These are phyloP conservation scores for Dactylonectria estremocensis DNA, from an alignment of 2,329 filamentous ascomycete species.

Conservation along the genomic window DNA sequence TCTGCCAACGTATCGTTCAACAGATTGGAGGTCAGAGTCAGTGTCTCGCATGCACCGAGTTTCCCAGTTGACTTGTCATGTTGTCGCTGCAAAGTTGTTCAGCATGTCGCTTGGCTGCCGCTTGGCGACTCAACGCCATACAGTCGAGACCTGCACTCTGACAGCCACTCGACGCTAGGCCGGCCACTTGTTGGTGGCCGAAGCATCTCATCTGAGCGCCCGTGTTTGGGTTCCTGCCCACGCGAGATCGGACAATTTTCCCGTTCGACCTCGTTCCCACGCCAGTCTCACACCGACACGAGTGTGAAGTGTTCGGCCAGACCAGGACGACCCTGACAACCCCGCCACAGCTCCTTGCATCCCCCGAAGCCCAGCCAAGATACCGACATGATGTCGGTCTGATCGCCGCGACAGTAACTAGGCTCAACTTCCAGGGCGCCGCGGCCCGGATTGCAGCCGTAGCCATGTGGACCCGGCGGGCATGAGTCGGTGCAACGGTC, in stretches of 20 bases:
- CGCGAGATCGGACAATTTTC: slow-evolving; percentile 3
- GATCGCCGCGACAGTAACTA: slow-evolving; percentile 21
- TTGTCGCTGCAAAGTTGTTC: slow-evolving; percentile 12
- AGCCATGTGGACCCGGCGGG: slow-evolving; percentile 30
- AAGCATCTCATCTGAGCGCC: slow-evolving; percentile 17
- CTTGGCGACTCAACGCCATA: slow-evolving; percentile 13
- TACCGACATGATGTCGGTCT: slow-evolving; percentile 21
- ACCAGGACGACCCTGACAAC: slow-evolving; percentile 10
- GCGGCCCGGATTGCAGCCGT: slow-evolving; percentile 33
- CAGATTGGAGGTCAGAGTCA: slow-evolving; percentile 25
- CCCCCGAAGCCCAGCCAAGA: slow-evolving; percentile 19
- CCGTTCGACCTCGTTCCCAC: not conserved
- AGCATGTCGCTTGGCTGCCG: slow-evolving; percentile 20
- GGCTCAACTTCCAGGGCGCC: slow-evolving; percentile 31
- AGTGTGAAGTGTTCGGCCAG: slow-evolving; percentile 10
- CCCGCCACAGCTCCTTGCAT: slow-evolving; percentile 34
- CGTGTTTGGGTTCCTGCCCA: slow-evolving; percentile 11
- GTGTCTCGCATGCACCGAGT: slow-evolving; percentile 8
- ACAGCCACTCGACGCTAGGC: slow-evolving; percentile 16
- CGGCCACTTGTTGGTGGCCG: slow-evolving; percentile 5
- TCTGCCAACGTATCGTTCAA: slow-evolving; percentile 18
- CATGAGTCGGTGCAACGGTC: slow-evolving; percentile 19
- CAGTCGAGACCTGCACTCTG: slow-evolving; percentile 3
- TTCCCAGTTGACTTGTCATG: slow-evolving; percentile 25
- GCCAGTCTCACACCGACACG: slow-evolving; percentile 15